Evolutionary conservation across 2,329 filamentous ascomycete genomes (phyloP), one percentile per base, ranked within the genome.

Genomic region (Aspergillus phoenicis): DNA sequence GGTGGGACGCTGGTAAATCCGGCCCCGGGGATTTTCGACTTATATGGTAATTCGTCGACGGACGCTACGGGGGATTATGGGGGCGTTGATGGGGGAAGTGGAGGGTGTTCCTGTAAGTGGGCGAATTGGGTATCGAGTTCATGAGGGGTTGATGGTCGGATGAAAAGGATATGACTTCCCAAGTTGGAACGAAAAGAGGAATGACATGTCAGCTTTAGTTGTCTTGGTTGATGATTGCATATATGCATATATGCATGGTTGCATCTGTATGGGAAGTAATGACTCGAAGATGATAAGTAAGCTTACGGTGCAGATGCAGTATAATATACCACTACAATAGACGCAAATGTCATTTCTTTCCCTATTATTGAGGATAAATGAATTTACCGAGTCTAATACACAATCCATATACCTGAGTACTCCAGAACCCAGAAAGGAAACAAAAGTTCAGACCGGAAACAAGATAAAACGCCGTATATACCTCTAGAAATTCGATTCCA

Each of bases 41-140:
- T 59, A 8, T 43, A 30, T 26, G 45, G 53, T 8, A 64, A 30
- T 24, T 58, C 45, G 22, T 56, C 57, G 13, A 51, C 24, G 6
- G 49, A 55, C 20, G 61, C 59, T 10, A 59, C 71, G 52, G 68
- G 71, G 11, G 74, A 69, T 28, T 77, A 72, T 15, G 77, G 76
- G 0, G 84, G 84, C 0, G 80, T 86, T 60, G 86, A 88, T 74
- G 86, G 86, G 1, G 86, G 86, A 1, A 80, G 75, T 5, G 85
- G 85, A 6, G 86, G 86, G 0, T 88, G 86, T 76, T 69, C 68
- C n/a, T 88, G 86, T 72, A 74, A 80, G 66, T 88, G 85, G 84
- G 78, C 81, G 70, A 87, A 87, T 72, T 87, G 75, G 75, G 57
- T 72, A 48, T 59, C 56, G 17, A 45, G 26, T 10, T 58, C 55